These are phyloP conservation scores for Neospermospora avenae DNA, from an alignment of 2,329 filamentous ascomycete genomes.

Conservation along the genomic window DNA sequence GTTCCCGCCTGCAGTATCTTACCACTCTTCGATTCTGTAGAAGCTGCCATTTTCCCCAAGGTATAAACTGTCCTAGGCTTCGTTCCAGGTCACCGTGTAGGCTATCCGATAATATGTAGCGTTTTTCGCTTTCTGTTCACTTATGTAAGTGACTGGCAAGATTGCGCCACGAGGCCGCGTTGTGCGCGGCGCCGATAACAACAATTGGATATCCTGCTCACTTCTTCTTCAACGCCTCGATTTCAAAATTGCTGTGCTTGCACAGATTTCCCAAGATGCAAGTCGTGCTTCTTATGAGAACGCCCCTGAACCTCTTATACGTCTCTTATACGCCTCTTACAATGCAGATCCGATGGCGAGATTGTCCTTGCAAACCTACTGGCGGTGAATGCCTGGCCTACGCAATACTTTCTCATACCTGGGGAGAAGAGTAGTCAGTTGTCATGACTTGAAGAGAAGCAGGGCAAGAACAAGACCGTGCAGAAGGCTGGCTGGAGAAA, in stretches of 20 bases:
- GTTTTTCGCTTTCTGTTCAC: slow-evolving; percentile 23
- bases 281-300: slow-evolving; percentile 22
- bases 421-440: slow-evolving; percentile 22
- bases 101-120: slow-evolving; percentile 20
- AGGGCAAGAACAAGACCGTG: slow-evolving; percentile 17
- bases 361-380: slow-evolving; percentile 25
- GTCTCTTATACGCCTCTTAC: slow-evolving; percentile 26
- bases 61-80: too few relatives aligned
- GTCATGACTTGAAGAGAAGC: slow-evolving; percentile 13
- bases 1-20: too few relatives aligned
- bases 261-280: slow-evolving; percentile 7
- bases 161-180: not conserved
- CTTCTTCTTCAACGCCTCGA: slow-evolving; percentile 17
- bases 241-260: slow-evolving; percentile 21
- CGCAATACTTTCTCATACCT: slow-evolving; percentile 26
- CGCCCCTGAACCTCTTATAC: slow-evolving; percentile 19
- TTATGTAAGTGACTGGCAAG: slow-evolving; percentile 17
- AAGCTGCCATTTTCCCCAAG: too few relatives aligned
- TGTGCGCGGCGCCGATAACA: slow-evolving; percentile 9
- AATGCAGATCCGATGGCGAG: slow-evolving; percentile 26
- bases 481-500: slow-evolving; percentile 22
- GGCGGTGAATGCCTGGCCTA: slow-evolving; percentile 21
- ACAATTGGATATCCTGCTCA: slow-evolving; percentile 18
- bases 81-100: too few relatives aligned
- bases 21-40: too few relatives aligned